Conservation (phyloP, 1,284 basidiomycete species). For the Ustilago loliicola region DNA sequence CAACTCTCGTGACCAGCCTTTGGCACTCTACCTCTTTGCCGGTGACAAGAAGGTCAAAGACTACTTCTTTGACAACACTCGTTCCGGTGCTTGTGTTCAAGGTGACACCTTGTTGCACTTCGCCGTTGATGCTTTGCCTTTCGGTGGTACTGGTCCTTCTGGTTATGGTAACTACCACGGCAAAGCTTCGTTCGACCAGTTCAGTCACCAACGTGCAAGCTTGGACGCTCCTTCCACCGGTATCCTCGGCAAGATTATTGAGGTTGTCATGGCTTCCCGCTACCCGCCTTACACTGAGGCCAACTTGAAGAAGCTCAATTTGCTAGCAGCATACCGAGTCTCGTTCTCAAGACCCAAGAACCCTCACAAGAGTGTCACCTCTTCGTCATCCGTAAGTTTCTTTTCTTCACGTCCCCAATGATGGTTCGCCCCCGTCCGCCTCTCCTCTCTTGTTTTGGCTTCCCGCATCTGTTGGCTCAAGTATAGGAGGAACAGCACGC, state of each 20-base stretch:
- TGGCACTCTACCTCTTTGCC: slow-evolving; percentile 83
- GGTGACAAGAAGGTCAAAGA: slow-evolving; percentile 76
- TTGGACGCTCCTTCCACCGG: slow-evolving; percentile 72
- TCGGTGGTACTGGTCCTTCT: slow-evolving; percentile 73
- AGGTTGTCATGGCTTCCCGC: slow-evolving; percentile 66
- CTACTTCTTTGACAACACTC: slow-evolving; percentile 72
- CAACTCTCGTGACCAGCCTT: slow-evolving; percentile 77
- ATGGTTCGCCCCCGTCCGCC: background rate
- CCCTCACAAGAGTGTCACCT: slow-evolving; percentile 53
- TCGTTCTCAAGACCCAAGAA: slow-evolving; percentile 58
- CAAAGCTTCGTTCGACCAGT: slow-evolving; percentile 73
- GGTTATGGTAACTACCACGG: slow-evolving; percentile 74
- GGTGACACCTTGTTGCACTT: slow-evolving; percentile 71
- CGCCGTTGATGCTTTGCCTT: slow-evolving; percentile 75
- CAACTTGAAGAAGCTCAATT: slow-evolving; percentile 57
- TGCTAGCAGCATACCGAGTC: slow-evolving; percentile 42
- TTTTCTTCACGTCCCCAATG: background rate
- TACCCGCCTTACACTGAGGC: slow-evolving; percentile 70
- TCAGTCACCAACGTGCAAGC: slow-evolving; percentile 73
- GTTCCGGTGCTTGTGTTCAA: slow-evolving; percentile 53
- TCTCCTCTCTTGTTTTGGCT: background rate
- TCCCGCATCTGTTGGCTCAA: background rate
- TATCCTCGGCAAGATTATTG: slow-evolving; percentile 67
- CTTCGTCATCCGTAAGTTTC: slow-evolving; percentile 47
- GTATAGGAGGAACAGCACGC: slow-evolving; percentile 23